Base-by-base conservation (phyloP, 2,329 filamentous ascomycete genomes). In the Epichloe uncinata region DNA sequence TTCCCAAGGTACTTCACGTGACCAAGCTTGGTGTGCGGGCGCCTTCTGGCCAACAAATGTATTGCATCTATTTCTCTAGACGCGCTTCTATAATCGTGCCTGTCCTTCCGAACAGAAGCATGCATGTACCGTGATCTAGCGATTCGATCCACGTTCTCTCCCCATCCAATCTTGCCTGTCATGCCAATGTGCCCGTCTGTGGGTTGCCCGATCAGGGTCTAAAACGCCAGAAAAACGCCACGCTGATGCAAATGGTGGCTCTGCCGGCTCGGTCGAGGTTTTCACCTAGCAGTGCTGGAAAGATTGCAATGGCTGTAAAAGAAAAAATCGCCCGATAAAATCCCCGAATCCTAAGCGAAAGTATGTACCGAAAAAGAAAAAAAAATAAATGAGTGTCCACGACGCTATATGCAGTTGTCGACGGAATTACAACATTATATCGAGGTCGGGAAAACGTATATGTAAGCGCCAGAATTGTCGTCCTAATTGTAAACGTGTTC, bases 401-500 rank as follows among this genome's bases (percentile, higher is more conserved):
- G 40, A 22, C 44, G 41, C 44, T 33, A 22, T 15, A 16, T 38
- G 43, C 44, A 43, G 16, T 34, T 26, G 42, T 35, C 42, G 46
- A 42, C 20, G 22, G 46, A 22, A 52, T 52, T 49, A 52, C 45
- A 20, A 20, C 20, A 40, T 34, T 13, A 43, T 45, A 45, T 50
- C 35, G 36, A 50, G 35, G 38, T 33, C 37, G 36, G 43, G 42
- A 20, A 30, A 40, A 44, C 20, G 11, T 44, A 44, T 48, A 15
- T 35, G 40, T 40, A 42, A 48, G 45, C 42, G 35, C 42, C 42
- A 41, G 15, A 22, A 46, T 48, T 38, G 46, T 20, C 34, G 22
- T 38, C 22, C 12, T 38, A 9, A 12, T 37, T 34, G 16, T 46
- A 5, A 20, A 43, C 46, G 49, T 58, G 52, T 51, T 60, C 56